A percentile compares a stretch with the other conserved stretches of the same genome.
phyloP scores from a whole-genome alignment of 805 yeast genomes.

The Candida takata region DNA sequence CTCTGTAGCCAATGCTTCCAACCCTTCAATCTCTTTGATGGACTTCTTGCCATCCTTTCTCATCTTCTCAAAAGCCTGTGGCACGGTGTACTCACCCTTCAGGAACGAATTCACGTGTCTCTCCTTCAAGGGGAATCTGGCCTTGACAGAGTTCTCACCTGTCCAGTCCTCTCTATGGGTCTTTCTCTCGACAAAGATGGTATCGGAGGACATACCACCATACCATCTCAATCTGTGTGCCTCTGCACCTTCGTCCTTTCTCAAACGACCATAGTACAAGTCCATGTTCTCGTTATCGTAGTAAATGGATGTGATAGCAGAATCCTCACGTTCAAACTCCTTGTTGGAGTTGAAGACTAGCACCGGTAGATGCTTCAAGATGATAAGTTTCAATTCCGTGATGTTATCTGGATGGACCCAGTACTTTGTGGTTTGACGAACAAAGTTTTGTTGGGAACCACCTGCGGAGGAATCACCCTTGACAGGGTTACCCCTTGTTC shows the following conservation, averaged over 20 bases:
- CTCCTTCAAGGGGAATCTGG: constrained; percentile 89
- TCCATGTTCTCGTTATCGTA: constrained; percentile 88
- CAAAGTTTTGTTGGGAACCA: constrained; percentile 95
- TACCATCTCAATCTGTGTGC: constrained; percentile 98
- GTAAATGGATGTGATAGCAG: constrained; percentile 95
- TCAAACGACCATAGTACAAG: constrained; percentile 85
- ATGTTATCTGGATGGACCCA: constrained; percentile 99
- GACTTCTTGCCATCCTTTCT: constrained; percentile 90
- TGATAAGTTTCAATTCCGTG: constrained; percentile 88
- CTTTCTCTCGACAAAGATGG: constrained; percentile 91
- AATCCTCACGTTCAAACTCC: constrained; percentile 90
- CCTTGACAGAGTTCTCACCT: constrained; percentile 98
- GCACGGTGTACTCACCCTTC: constrained; percentile 77
- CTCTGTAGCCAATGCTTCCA: constrained; percentile 89
- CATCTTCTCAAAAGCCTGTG: constrained; percentile 86
- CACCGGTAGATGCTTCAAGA: constrained; percentile 93
- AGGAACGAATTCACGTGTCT: constrained; percentile 81
- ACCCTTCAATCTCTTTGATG: constrained; percentile 77
- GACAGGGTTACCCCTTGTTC: constrained; percentile 94
- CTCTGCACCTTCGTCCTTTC: constrained; percentile 98
- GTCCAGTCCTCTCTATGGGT: constrained; percentile 99
- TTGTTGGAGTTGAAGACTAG: constrained; percentile 93
- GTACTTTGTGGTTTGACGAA: constrained; percentile 96
- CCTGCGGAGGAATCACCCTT: constrained; percentile 97
- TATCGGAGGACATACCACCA: constrained; percentile 93